Base-by-base conservation (phyloP, 2,329 filamentous ascomycete genomes). In the Claviceps purpurea region DNA sequence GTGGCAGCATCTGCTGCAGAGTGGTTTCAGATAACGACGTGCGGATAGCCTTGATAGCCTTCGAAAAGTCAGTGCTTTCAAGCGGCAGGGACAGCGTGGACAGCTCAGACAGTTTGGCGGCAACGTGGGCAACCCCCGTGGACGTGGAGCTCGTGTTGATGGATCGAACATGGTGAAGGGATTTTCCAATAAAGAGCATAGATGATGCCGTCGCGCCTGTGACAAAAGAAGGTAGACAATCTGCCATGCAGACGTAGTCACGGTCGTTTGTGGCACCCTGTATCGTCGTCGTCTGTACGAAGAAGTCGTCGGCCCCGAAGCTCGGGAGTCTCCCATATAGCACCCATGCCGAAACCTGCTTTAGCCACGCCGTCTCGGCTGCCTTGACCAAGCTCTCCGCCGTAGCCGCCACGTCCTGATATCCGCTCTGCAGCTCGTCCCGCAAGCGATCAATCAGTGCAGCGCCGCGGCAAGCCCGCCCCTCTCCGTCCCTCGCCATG, bases 311-410 rank as follows among this genome's bases (percentile, higher is more conserved):
- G 5, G 76, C 78, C 2, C 88, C 89, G 63, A 87, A 83, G 14
- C 76, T 77, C 0, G 91, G 90, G 53, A 95, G 69, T 49, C 85
- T 81, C 5, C 93, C 93, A 65, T 95, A 94, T 14, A 97, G 69
- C 8, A 97, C 76, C 91, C 91, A 98, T 26, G 87, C 86, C 4
- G 89, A 87, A 11, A 94, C 76, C 63, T 95, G 89, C 65, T 89
- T 87, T 62, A 97, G 72, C 93, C 93, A 98, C 8, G 90, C 86
- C 34, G 80, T 85, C 69, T 98, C 91, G 0, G 89, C 90, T 22
- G 88, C 76, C 14, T 73, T 78, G n/a, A 88, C 77, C 39, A 97
- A 71, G 54, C 84, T 80, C 56, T 81, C 70, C 0, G 89, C 85
- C 41, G 87, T 83, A 53, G 82, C 79, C 63, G 91, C 88, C 52